These are phyloP conservation scores for Xylaria multiplex DNA, from an alignment of 2,329 filamentous ascomycete species.

Conservation along the genomic window DNA sequence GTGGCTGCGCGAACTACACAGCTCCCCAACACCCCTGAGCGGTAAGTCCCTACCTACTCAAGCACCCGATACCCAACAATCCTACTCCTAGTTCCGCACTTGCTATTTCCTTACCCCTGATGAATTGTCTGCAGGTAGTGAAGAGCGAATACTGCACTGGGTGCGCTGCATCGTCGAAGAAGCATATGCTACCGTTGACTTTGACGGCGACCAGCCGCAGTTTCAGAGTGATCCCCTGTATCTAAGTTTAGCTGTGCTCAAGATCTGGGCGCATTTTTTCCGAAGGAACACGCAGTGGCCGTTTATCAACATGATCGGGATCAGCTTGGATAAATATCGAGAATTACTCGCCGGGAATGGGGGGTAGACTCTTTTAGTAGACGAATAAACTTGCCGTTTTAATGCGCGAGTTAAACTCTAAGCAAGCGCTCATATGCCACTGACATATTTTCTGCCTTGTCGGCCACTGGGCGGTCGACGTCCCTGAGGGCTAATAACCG, in stretches of 20 bases:
- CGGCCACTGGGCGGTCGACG: too few relatives aligned
- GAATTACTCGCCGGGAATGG: conserved; percentile 30
- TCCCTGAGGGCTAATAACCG: too few relatives aligned
- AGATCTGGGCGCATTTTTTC: conserved; percentile 60
- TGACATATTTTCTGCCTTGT: too few relatives aligned
- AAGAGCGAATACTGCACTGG: conserved; percentile 59
- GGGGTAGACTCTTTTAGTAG: not conserved
- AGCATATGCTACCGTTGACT: conserved; percentile 53
- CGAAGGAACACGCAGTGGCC: conserved; percentile 60
- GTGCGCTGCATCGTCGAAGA: conserved; percentile 58
- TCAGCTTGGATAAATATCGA: conserved; percentile 53
- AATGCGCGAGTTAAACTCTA: too few relatives aligned
- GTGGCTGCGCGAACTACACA: too few relatives aligned
- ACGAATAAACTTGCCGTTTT: too few relatives aligned
- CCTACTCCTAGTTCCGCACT: too few relatives aligned
- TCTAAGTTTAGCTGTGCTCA: conserved; percentile 54
- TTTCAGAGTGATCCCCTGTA: conserved; percentile 44
- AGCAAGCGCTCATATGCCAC: too few relatives aligned
- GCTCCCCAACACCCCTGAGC: too few relatives aligned
- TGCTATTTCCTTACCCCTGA: too few relatives aligned
- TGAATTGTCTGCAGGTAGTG: conserved; percentile 53
- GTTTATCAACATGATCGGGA: conserved; percentile 58
- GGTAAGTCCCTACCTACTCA: too few relatives aligned
- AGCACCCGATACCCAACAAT: too few relatives aligned
- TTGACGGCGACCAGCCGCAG: conserved; percentile 49